These are phyloP conservation scores for Kwoniella shandongensis DNA, from an alignment of 768 basidiomycete species.

Conservation along the genomic window DNA sequence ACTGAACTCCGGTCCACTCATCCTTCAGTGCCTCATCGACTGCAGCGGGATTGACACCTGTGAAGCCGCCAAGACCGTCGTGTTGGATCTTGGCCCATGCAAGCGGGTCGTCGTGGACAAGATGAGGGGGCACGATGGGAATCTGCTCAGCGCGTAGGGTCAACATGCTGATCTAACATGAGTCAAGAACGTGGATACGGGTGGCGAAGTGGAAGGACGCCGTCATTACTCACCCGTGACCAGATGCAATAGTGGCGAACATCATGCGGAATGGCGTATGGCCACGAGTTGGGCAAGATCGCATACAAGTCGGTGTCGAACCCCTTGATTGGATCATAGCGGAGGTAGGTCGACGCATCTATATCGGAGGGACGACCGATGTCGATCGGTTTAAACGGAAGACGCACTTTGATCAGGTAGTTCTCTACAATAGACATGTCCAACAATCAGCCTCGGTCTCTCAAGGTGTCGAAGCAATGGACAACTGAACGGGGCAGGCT, in stretches of 20 bases:
- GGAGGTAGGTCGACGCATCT: constrained; percentile 22
- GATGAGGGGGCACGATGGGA: constrained; percentile 48
- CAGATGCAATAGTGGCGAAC: constrained; percentile 49
- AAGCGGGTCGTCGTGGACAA: constrained; percentile 38
- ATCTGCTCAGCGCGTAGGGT: constrained; percentile 27
- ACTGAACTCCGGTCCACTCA: constrained; percentile 43
- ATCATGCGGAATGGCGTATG: constrained; percentile 47
- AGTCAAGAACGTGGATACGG: too few relatives aligned
- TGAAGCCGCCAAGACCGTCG: constrained; percentile 50
- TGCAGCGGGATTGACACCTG: constrained; percentile 33
- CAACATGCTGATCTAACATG: too few relatives aligned
- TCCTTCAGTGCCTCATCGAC: too few relatives aligned
- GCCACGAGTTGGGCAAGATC: constrained; percentile 51
- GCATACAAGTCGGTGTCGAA: constrained; percentile 40
- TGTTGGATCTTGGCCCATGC: constrained; percentile 43
- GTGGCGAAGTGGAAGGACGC: too few relatives aligned
- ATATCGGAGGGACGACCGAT: too few relatives aligned
- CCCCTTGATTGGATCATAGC: constrained; percentile 23
- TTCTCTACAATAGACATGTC: too few relatives aligned
- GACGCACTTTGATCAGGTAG: constrained; percentile 42
- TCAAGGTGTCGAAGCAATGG: too few relatives aligned
- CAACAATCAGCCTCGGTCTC: too few relatives aligned
- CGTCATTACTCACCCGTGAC: constrained; percentile 44
- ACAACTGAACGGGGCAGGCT: too few relatives aligned
- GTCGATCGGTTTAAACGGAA: constrained; percentile 37